Evolutionary conservation across 2,329 filamentous ascomycete species (phyloP).

Genomic region (Fusarium redolens): DNA sequence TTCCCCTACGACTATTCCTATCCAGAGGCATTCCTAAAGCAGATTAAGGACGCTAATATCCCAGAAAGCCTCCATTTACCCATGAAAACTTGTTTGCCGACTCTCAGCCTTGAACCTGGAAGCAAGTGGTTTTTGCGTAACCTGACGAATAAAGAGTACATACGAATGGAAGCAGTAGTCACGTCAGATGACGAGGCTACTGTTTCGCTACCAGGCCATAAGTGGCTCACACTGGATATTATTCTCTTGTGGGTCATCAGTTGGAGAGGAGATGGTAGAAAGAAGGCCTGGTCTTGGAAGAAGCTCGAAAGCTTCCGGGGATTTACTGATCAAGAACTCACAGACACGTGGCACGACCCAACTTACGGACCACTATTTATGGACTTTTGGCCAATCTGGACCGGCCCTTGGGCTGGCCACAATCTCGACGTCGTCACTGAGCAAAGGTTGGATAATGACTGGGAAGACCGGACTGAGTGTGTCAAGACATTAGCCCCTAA

Average conservation of each 20-base stretch:
- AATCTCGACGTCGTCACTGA: constrained; percentile 10
- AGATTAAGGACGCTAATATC: not conserved
- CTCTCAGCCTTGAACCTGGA: not conserved
- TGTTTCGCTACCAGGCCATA: not conserved
- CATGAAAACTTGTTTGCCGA: not conserved
- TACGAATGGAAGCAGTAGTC: constrained; percentile 10
- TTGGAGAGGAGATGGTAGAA: not conserved
- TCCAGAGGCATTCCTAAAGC: not conserved
- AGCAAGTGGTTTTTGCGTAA: constrained; percentile 23
- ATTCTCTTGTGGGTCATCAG: constrained; percentile 20
- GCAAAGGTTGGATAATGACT: not conserved
- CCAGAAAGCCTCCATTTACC: not conserved
- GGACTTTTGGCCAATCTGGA: constrained; percentile 4
- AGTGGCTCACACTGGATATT: constrained; percentile 23
- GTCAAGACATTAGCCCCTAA: not conserved
- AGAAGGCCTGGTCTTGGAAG: not conserved
- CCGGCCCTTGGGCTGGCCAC: constrained; percentile 10
- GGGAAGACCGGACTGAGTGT: constrained; percentile 5
- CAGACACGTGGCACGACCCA: not conserved
- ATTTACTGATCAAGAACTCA: not conserved
- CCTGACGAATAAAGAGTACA: constrained; percentile 7
- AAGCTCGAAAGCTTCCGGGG: not conserved
- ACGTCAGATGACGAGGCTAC: not conserved
- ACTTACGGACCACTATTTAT: not conserved
- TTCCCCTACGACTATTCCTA: not conserved